These are phyloP conservation scores for Flaveria sonorensis DNA, from an alignment of 129 eudicot species.

Conservation along the genomic window DNA sequence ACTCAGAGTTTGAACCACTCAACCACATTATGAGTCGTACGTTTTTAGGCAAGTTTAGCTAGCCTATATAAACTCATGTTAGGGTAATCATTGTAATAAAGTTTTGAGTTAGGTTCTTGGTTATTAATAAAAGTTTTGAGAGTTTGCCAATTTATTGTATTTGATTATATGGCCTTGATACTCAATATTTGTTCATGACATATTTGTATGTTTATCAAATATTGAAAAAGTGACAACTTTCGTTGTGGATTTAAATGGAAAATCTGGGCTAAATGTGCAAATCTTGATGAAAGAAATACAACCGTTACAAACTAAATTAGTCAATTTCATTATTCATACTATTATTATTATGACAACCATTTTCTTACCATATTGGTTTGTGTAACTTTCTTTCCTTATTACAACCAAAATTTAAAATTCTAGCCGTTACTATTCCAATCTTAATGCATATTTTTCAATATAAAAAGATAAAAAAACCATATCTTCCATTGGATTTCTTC, in stretches of 20 bases:
- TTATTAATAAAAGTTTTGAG: no score
- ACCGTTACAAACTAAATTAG: constrained; percentile 6
- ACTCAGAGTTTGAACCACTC: no score
- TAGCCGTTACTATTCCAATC: constrained; percentile 25
- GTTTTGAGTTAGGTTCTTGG: no score
- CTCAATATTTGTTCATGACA: not conserved
- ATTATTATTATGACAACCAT: not conserved
- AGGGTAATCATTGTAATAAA: no score
- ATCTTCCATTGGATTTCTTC: constrained; percentile 27
- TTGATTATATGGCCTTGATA: not conserved
- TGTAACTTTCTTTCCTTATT: constrained; percentile 11
- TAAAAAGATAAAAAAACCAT: not conserved
- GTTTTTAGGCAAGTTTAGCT: no score
- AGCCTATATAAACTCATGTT: no score
- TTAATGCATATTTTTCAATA: constrained; percentile 11
- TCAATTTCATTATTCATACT: not conserved
- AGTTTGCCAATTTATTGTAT: no score
- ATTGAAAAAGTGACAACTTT: not conserved
- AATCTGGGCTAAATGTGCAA: not conserved
- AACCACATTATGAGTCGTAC: no score
- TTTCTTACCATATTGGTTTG: constrained; percentile 30
- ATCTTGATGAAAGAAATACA: not conserved
- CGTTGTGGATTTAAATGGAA: not conserved
- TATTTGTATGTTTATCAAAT: not conserved
- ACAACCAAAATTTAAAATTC: not conserved